Conservation (phyloP, 495 filamentous ascomycete species). For the Penicillium arizonense region DNA sequence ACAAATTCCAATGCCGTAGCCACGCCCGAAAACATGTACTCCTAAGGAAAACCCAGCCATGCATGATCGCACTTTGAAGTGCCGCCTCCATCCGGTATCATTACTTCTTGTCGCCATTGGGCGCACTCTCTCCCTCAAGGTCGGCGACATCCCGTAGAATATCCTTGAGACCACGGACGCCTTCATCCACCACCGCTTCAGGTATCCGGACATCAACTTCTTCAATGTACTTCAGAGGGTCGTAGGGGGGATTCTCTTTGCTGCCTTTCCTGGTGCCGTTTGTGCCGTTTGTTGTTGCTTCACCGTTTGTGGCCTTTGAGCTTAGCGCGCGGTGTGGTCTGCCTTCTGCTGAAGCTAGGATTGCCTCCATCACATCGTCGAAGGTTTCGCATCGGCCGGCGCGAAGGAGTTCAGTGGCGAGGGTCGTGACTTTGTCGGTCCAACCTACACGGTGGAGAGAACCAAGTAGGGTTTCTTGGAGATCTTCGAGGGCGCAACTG, state of each 20-base stretch:
- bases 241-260: conserved; percentile 17
- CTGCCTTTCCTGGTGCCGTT: conserved; percentile 27
- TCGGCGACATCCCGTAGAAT: conserved; percentile 49
- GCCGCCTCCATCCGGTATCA: not conserved
- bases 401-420: conserved; percentile 45
- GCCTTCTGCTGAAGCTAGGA: conserved; percentile 43
- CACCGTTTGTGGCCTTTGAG: conserved; percentile 16
- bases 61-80: conserved; percentile 15
- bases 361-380: conserved; percentile 45
- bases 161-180: conserved; percentile 45
- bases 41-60: conserved; percentile 19
- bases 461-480: conserved; percentile 42
- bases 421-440: conserved; percentile 41
- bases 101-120: conserved; percentile 32
- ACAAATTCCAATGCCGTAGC: conserved; percentile 11
- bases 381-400: conserved; percentile 47
- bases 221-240: conserved; percentile 31
- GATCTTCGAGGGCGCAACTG: conserved; percentile 42
- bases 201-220: conserved; percentile 44
- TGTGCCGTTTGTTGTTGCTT: conserved; percentile 17
- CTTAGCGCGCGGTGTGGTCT: conserved; percentile 30
- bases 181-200: conserved; percentile 42
- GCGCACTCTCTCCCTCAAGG: conserved; percentile 39
- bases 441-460: conserved; percentile 42
- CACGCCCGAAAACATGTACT: conserved; percentile 20